A percentile compares a stretch with the other conserved stretches of the same genome.
Conservation (phyloP, 2,329 filamentous ascomycete genomes). For the Sporothrix euskadiensis region DNA sequence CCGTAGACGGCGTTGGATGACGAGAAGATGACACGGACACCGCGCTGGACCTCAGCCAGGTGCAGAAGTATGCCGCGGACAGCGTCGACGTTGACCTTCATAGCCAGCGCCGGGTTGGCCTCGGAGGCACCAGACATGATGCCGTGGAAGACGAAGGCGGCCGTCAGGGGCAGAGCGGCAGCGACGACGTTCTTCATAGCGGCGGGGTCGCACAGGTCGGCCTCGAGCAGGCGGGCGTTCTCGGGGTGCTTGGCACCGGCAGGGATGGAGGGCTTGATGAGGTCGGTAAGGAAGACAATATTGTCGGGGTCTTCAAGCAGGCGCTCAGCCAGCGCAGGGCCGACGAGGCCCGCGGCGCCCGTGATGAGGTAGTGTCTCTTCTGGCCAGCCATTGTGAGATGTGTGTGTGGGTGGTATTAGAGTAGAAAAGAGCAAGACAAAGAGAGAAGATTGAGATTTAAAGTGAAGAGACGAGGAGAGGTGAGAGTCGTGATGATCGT, state of each 20-base stretch:
- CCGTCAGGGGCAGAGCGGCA: constrained; percentile 50
- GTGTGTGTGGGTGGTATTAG: not conserved
- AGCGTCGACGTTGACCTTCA: constrained; percentile 62
- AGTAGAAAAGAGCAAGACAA: not conserved
- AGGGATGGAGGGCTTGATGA: constrained; percentile 55
- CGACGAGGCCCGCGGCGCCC: constrained; percentile 41
- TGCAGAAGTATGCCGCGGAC: constrained; percentile 54
- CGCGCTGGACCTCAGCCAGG: constrained; percentile 51
- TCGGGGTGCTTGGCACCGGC: constrained; percentile 49
- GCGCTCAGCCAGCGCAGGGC: constrained; percentile 43
- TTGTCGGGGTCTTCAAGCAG: constrained; percentile 46
- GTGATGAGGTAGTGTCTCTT: constrained; percentile 41
- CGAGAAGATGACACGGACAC: constrained; percentile 60
- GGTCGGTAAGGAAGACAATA: constrained; percentile 52
- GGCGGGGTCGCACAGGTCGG: constrained; percentile 48
- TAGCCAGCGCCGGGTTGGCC: constrained; percentile 59
- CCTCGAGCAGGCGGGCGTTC: constrained; percentile 52
- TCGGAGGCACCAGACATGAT: constrained; percentile 68
- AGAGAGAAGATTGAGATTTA: not conserved
- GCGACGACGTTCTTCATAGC: constrained; percentile 46
- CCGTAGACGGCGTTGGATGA: constrained; percentile 66
- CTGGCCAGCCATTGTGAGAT: constrained; percentile 11
- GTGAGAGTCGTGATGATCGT: not conserved
- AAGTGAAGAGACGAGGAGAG: too few species aligned
- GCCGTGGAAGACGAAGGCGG: constrained; percentile 64